Percentiles rank a stretch among this genome's conserved stretches.
Conservation (phyloP, 768 basidiomycete species). For the Kwoniella pini region DNA sequence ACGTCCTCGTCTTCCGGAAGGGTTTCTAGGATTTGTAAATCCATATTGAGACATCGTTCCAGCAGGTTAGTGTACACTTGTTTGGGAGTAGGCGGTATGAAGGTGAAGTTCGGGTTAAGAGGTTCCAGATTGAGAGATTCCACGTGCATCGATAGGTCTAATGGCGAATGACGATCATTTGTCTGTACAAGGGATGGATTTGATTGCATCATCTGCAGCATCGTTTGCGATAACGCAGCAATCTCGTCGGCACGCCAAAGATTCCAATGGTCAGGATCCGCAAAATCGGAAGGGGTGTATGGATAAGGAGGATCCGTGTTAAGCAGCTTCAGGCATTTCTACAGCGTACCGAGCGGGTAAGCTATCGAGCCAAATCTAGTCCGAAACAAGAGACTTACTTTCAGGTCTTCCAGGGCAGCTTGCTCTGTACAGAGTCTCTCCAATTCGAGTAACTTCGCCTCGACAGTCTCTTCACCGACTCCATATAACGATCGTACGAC, state of each 20-base stretch:
- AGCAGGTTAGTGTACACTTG: slow-evolving; percentile 82
- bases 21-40: slow-evolving; percentile 85
- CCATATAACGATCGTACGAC: slow-evolving; percentile 23
- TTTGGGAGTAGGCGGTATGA: slow-evolving; percentile 83
- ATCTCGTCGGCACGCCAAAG: slow-evolving; percentile 82
- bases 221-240: slow-evolving; percentile 78
- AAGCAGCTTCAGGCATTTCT: slow-evolving; percentile 91
- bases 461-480: slow-evolving; percentile 19
- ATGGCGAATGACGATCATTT: slow-evolving; percentile 23
- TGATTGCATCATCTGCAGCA: slow-evolving; percentile 78
- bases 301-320: slow-evolving; percentile 80
- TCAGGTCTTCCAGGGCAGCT: slow-evolving; percentile 84
- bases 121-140: slow-evolving; percentile 10
- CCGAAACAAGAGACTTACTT: slow-evolving; percentile 59
- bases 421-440: slow-evolving; percentile 53
- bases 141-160: slow-evolving; percentile 19
- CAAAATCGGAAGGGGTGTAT: slow-evolving; percentile 82
- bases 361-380: neutral
- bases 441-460: slow-evolving; percentile 20
- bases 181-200: slow-evolving; percentile 69
- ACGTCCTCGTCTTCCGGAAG: slow-evolving; percentile 91
- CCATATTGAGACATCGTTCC: slow-evolving; percentile 75
- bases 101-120: slow-evolving; percentile 69
- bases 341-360: neutral
- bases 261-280: slow-evolving; percentile 75